Base-by-base conservation (phyloP, 306 rosid species). In the Vigna reflexopilosa region DNA sequence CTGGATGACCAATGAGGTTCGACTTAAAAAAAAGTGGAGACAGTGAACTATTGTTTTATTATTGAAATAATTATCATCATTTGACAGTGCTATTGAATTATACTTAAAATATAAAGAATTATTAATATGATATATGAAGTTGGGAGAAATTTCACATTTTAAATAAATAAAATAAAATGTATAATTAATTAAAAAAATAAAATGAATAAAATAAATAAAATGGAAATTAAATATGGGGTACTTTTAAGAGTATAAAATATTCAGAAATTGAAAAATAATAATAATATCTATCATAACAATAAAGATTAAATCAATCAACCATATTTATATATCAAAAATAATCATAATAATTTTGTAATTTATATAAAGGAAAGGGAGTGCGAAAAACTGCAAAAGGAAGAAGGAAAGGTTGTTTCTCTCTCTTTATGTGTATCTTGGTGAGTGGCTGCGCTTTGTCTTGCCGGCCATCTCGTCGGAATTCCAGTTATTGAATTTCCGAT, bases 391-490 rank as follows among this genome's bases (percentile, higher is more conserved):
- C 32, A 17, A 75, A 30, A 34, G 71, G 72, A 9, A 17, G 22
- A 26, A 42, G 78, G 4, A 56, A 75, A 38, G 83, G 68, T 68
- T 77, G 16, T 61, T 6, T 61, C 20, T 30, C 67, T 61, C 44
- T 30, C 44, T 59, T 1, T 49, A 13, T 49, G 50, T 52, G 64
- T 4, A 15, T 44, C 19, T 65, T 2, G 50, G 15, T 45, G 50
- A 8, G 45, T 9, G 47, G 28, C 17, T 64, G 34, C 34, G 49
- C 63, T 24, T 34, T 45, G 36, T 28, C 38, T 70, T 70, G 73
- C 79, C 83, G 69, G 85, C 78, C 8, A 55, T 28, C 65, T 65
- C 67, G 76, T 78, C 88, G 80, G 81, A 77, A 44, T 54, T 58
- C 50, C 84, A 45, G 38, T 69, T 61, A 32, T 48, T 38, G 4